These are phyloP conservation scores for Agrocybe praecox DNA, from an alignment of 768 basidiomycete species.

Conservation along the genomic window DNA sequence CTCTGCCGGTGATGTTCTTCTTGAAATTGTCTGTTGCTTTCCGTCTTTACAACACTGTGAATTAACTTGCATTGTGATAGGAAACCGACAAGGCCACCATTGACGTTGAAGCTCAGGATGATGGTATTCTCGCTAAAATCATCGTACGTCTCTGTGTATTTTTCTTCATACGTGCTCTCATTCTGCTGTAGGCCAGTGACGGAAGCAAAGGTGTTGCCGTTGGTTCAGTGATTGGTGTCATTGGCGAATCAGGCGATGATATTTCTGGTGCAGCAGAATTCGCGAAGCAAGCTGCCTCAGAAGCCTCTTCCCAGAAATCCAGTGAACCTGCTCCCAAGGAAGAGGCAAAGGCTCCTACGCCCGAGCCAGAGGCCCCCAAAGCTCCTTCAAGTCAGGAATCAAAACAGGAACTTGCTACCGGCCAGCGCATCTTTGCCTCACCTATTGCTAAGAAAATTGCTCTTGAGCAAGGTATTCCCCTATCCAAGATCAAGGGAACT, in stretches of 20 bases:
- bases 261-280: slow-evolving; percentile 62
- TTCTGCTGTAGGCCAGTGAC: slow-evolving; percentile 60
- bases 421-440: slow-evolving; percentile 90
- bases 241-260: slow-evolving; percentile 96
- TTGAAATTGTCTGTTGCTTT: slow-evolving; percentile 79
- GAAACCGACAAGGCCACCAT: slow-evolving; percentile 99
- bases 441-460: slow-evolving; percentile 98
- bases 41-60: slow-evolving; percentile 11
- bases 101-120: slow-evolving; percentile 99
- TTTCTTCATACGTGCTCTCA: background rate
- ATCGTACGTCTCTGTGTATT: slow-evolving; percentile 58
- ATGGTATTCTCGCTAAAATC: slow-evolving; percentile 96
- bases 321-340: slow-evolving; percentile 27
- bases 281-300: slow-evolving; percentile 54
- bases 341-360: slow-evolving; percentile 18
- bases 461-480: slow-evolving; percentile 88
- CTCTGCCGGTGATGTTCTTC: slow-evolving; percentile 86
- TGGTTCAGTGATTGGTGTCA: slow-evolving; percentile 87
- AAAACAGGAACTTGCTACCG: slow-evolving; percentile 59
- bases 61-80: slow-evolving; percentile 38
- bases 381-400: slow-evolving; percentile 35
- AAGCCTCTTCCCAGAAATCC: slow-evolving; percentile 37
- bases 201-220: slow-evolving; percentile 88
- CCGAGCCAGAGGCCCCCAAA: slow-evolving; percentile 9
- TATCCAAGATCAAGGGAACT: slow-evolving; percentile 87